phyloP scores from a whole-genome alignment of 129 eudicot species.

The Scalesia atractyloides region DNA sequence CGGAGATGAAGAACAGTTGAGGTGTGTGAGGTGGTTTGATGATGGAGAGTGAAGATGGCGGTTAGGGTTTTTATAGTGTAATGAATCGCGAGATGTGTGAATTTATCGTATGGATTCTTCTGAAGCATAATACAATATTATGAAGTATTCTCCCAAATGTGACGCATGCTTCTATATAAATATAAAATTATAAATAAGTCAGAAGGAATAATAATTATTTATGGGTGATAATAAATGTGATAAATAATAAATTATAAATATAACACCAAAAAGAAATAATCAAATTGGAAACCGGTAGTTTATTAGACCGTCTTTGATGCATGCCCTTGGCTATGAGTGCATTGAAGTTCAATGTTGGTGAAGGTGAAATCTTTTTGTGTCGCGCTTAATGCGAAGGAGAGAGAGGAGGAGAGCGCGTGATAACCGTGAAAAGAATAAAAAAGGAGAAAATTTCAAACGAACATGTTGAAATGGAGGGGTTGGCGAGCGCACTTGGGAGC shows the following conservation, averaged over 20 bases:
- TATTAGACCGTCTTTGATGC: no score
- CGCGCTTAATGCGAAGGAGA: no score
- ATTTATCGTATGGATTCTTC: neutral
- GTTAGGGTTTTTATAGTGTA: slow-evolving; percentile 30
- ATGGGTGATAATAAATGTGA: neutral
- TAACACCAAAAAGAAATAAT: no score
- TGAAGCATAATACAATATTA: neutral
- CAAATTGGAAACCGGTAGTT: no score
- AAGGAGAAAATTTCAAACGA: no score
- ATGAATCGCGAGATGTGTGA: slow-evolving; percentile 23
- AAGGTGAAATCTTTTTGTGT: no score
- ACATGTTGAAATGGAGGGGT: no score
- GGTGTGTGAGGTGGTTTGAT: neutral
- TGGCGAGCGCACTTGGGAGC: no score
- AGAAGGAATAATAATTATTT: neutral
- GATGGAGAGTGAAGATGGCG: slow-evolving; percentile 7
- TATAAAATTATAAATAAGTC: neutral
- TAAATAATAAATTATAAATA: neutral
- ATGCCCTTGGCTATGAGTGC: no score
- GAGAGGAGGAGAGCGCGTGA: no score
- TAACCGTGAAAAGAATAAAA: no score
- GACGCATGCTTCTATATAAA: slow-evolving; percentile 8
- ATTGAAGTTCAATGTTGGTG: no score
- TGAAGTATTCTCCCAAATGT: slow-evolving; percentile 7
- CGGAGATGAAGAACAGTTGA: slow-evolving; percentile 1